Base-by-base conservation (phyloP, 441 rosid genomes). In the Aquilaria agallochum region DNA sequence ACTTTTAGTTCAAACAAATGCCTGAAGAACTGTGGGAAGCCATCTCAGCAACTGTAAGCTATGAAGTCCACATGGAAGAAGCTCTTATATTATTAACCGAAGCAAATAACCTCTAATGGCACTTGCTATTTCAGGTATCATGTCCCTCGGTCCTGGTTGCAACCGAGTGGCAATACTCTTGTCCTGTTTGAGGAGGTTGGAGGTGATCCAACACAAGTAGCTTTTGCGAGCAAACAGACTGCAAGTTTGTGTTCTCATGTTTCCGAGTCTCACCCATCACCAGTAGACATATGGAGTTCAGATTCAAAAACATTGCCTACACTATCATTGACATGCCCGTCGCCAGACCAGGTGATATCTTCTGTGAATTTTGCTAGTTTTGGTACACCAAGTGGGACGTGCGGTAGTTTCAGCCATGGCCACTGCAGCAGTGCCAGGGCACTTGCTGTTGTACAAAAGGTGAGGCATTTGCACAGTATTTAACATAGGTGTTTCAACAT, bases 141-240 rank as follows among this genome's bases (percentile, higher is more conserved):
- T 36, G 82, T 95, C 48, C 99, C 99, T 27, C 99, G 97, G 42
- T 87, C 97, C 30, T 95, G 99, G 99, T 58, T 91, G 59, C 64
- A 83, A 74, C 71, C 92, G 42, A 85, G 83, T 8, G 88, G 81
- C 31, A 95, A 95, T 78, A 80, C 72, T 49, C 83, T 95, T 57
- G 97, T 95, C 51, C 72, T 95, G 76, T 88, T 95, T 11, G 99
- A 91, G 80, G 97, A 95, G 64, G 61, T 74, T 45, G 96, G 99
- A 36, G 99, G 99, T 52, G 95, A 95, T 80, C 97, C 97, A n/a
- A 81, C 84, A 30, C 65, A 80, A 63, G 81, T 95, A 60, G 73
- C 83, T 59, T 78, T 88, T 52, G 82, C 83, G 2, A 73, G 83
- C 30, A 81, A 58, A 62, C 85, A 86, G 72, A 70, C 62, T 5